phyloP scores from a whole-genome alignment of 1,284 basidiomycete species.

The Tremellales sp. region DNA sequence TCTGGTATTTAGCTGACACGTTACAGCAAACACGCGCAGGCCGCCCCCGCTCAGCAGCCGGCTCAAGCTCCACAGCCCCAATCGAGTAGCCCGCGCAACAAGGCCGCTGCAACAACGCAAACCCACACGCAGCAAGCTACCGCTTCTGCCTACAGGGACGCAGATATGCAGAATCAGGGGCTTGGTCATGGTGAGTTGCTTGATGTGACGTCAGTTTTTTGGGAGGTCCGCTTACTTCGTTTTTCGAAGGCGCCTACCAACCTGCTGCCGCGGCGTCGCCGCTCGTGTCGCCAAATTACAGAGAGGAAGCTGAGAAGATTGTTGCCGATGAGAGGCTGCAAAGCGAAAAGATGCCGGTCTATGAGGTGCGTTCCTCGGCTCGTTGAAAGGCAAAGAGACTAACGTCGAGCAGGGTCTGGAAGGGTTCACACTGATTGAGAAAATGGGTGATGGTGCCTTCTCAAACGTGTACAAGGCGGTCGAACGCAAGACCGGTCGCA shows the following conservation, averaged over 20 bases:
- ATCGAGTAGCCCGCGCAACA: conserved; percentile 23
- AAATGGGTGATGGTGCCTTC: conserved; percentile 99
- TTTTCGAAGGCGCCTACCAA: conserved; percentile 14
- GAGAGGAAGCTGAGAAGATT: conserved; percentile 66
- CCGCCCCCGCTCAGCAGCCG: conserved; percentile 30
- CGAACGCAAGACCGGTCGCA: conserved; percentile 69
- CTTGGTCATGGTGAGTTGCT: conserved; percentile 18
- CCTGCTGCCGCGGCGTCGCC: conserved; percentile 32
- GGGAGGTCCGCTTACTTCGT: neutral
- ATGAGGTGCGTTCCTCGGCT: conserved; percentile 51
- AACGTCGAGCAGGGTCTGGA: conserved; percentile 62
- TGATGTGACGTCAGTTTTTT: neutral
- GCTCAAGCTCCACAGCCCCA: conserved; percentile 26
- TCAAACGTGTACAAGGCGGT: conserved; percentile 96
- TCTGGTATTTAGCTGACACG: no score
- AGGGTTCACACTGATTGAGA: conserved; percentile 72
- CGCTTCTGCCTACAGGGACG: conserved; percentile 35
- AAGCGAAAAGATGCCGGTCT: conserved; percentile 71
- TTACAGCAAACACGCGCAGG: conserved; percentile 69
- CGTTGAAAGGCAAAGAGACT: conserved; percentile 6
- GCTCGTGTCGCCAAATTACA: conserved; percentile 48
- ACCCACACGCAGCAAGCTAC: conserved; percentile 20
- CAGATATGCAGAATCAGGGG: conserved; percentile 29
- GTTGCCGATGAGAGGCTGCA: conserved; percentile 72
- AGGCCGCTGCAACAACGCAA: conserved; percentile 39